Base-by-base conservation (phyloP, 1,139 yeast species). In the Diutina catenulata region DNA sequence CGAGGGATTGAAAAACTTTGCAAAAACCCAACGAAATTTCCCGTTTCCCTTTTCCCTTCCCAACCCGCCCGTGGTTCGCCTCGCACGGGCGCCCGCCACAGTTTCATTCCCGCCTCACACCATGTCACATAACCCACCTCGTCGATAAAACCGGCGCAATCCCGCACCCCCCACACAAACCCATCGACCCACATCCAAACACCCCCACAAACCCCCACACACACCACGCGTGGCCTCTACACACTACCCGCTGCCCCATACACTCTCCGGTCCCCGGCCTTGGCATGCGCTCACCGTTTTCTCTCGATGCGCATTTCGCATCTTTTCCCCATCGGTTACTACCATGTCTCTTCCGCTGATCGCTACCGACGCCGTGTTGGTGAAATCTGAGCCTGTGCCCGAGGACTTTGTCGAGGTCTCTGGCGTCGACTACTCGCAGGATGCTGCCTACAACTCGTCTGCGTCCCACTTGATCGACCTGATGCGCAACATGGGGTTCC, bases 401-500 rank as follows among this genome's bases (percentile, higher is more conserved):
- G 84, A 74, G 31, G 76, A 73, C 49, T 81, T 82, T 42, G 77
- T 74, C 19, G 71, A 76, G 49, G 95, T 93, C 29, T 64, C 71
- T 41, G 99, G 98, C 40, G 75, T 91, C 37, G 96, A 91, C 59
- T 93, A 88, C 59, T 76, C 88, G 38, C 68, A 77, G 47, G 80
- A 81, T 37, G 69, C 68, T 41, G 76, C 81, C 15, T 68, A 62
- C 45, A 76, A 86, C 57, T 76, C 83, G 74, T 65, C 68, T 38
- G 97, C 97, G 21, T 67, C 69, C 14, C 93, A 84, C 51, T 65
- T 91, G 47, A 72, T 91, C 46, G 67, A 65, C 27, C 74, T 93
- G 29, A 91, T 93, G 98, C 74, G 67, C 49, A 77, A 76, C 36
- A 91, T 91, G 96, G 99, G 99, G n/a, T 93, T 91, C 68, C 99